Evolutionary conservation across 2,329 filamentous ascomycete species (phyloP).

Genomic region (Talaromyces sp.): DNA sequence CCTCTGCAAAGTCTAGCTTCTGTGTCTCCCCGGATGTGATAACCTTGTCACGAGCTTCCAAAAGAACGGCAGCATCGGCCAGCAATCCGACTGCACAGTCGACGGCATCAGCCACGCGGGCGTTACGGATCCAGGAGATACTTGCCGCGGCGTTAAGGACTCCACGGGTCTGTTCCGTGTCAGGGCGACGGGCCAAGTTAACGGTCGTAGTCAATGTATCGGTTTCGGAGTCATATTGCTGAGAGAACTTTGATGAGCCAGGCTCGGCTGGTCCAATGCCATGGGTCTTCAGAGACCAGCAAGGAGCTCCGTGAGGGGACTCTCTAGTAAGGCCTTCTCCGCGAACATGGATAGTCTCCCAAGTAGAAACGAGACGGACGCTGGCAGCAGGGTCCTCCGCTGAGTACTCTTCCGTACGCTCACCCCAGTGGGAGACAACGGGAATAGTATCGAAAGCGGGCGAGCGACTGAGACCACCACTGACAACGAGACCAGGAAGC

Average conservation of each 20-base stretch:
- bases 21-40: neutral
- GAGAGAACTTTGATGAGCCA: slow-evolving; percentile 7
- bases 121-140: slow-evolving; percentile 15
- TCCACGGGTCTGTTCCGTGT: slow-evolving; percentile 7
- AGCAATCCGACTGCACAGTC: slow-evolving; percentile 16
- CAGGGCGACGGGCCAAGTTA: slow-evolving; percentile 12
- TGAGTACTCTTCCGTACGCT: slow-evolving; percentile 10
- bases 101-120: slow-evolving; percentile 15
- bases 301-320: slow-evolving; percentile 9
- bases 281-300: slow-evolving; percentile 12
- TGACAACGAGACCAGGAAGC: slow-evolving; percentile 10
- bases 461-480: slow-evolving; percentile 18
- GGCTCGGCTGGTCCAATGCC: slow-evolving; percentile 8
- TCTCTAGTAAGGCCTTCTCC: slow-evolving; percentile 9
- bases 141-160: slow-evolving; percentile 8
- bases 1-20: slow-evolving; percentile 11
- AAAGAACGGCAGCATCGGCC: slow-evolving; percentile 6
- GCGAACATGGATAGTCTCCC: slow-evolving; percentile 13
- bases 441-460: slow-evolving; percentile 15
- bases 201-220: slow-evolving; percentile 14
- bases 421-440: slow-evolving; percentile 15
- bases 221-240: slow-evolving; percentile 10
- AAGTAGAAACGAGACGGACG: slow-evolving; percentile 12
- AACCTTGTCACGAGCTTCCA: slow-evolving; percentile 15
- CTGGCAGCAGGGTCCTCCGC: slow-evolving; percentile 15